Conservation (phyloP, 768 basidiomycete species). For the Thelephora ganbajun region DNA sequence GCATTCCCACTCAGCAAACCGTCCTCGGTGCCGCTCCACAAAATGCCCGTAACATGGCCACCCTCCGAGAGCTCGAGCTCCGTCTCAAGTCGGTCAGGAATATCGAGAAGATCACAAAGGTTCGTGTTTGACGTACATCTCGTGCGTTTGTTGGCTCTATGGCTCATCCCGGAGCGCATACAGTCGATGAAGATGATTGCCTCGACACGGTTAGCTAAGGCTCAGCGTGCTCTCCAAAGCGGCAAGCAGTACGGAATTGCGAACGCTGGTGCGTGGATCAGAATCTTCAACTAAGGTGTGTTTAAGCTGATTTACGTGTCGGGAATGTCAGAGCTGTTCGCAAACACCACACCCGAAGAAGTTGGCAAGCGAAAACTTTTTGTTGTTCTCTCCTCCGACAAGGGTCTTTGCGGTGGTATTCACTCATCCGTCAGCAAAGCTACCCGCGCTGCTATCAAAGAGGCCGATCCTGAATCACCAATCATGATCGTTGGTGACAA, state of each 20-base stretch:
- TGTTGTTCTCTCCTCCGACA: conserved; percentile 92
- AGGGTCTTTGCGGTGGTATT: conserved; percentile 98
- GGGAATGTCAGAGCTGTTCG: conserved; percentile 63
- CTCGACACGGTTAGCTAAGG: conserved; percentile 91
- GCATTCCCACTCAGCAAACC: conserved; percentile 26
- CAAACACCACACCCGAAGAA: conserved; percentile 56
- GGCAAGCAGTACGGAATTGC: conserved; percentile 91
- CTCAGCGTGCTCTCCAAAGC: conserved; percentile 81
- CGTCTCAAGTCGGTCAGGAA: conserved; percentile 93
- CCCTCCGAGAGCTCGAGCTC: conserved; percentile 93
- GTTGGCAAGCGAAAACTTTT: conserved; percentile 73
- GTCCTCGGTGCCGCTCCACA: conserved; percentile 26
- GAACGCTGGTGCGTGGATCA: conserved; percentile 56
- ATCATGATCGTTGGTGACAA: conserved; percentile 94
- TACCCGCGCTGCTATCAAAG: conserved; percentile 55
- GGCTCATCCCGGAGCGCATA: conserved; percentile 5
- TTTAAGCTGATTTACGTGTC: background rate
- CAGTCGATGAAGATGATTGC: conserved; percentile 99
- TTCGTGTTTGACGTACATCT: conserved; percentile 15
- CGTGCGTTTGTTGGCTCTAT: background rate
- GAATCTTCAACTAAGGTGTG: background rate
- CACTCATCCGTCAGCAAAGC: conserved; percentile 93
- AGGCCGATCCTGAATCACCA: conserved; percentile 44
- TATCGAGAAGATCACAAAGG: conserved; percentile 99
- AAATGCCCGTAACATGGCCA: conserved; percentile 82